Percentiles rank a stretch among this genome's conserved stretches.
Evolutionary conservation across 495 filamentous ascomycete genomes (phyloP).

Genomic region (Cudoniella acicularis): DNA sequence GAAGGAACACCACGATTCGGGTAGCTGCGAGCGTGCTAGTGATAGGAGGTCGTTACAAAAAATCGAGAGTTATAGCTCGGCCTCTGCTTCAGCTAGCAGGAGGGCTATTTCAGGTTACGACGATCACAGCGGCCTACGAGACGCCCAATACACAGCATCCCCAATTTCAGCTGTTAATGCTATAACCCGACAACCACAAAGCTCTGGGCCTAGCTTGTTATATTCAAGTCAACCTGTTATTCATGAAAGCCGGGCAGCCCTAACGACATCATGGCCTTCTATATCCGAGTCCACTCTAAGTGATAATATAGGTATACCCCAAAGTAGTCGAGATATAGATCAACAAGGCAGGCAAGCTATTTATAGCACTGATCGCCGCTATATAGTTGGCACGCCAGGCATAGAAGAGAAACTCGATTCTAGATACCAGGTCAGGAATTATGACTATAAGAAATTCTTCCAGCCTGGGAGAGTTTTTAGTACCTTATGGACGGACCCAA

Average conservation of each 20-base stretch:
- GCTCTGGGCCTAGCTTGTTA: not conserved
- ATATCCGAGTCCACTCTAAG: not conserved
- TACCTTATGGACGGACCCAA: conserved; percentile 19
- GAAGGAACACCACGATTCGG: not conserved
- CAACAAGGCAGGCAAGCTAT: not conserved
- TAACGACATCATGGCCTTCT: not conserved
- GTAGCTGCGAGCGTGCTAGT: not conserved
- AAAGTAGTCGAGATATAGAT: not conserved
- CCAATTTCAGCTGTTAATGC: not conserved
- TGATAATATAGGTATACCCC: not conserved
- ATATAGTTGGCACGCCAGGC: conserved; percentile 6
- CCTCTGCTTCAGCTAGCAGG: no score
- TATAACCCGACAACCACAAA: not conserved
- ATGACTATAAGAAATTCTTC: conserved; percentile 20
- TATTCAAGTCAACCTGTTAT: not conserved
- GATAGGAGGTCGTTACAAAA: no score
- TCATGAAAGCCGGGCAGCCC: not conserved
- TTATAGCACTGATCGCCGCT: not conserved
- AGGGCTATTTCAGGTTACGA: no score
- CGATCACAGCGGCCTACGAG: no score
- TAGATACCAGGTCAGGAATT: conserved; percentile 12
- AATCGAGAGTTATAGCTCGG: no score
- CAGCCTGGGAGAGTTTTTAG: conserved; percentile 18
- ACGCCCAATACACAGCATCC: not conserved
- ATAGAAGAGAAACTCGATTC: conserved; percentile 13